Conservation (phyloP, 345 rosid genomes). For the Psidium guajava region DNA sequence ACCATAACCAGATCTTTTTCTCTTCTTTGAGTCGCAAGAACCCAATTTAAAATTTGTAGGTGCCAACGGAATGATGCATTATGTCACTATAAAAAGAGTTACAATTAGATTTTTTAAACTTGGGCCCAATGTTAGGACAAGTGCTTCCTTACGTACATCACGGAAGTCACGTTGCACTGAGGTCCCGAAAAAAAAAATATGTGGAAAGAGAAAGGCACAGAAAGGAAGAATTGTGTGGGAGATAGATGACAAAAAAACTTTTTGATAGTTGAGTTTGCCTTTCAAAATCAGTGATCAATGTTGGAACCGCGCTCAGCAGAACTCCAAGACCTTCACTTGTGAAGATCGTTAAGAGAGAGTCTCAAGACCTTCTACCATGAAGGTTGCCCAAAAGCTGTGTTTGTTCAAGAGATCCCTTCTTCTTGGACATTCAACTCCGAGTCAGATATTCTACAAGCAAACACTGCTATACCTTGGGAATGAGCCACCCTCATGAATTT, state of each 20-base stretch:
- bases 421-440: neutral
- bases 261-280: constrained; percentile 15
- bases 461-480: neutral
- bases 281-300: neutral
- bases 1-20: neutral
- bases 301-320: neutral
- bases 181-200: neutral
- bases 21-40: neutral
- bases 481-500: neutral
- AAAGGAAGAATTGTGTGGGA: neutral
- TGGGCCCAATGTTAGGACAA: neutral
- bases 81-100: neutral
- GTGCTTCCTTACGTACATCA: neutral
- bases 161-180: neutral
- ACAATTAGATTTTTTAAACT: neutral
- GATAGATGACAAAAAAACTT: neutral
- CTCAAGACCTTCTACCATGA: neutral
- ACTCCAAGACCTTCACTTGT: neutral
- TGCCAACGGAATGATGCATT: neutral
- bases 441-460: neutral
- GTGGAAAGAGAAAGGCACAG: neutral
- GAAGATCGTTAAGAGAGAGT: neutral
- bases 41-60: neutral
- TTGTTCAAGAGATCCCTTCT: neutral
- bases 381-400: neutral